Evolutionary conservation across 2,329 filamentous ascomycete genomes (phyloP).

Genomic region (Drechslerella stenobrocha): DNA sequence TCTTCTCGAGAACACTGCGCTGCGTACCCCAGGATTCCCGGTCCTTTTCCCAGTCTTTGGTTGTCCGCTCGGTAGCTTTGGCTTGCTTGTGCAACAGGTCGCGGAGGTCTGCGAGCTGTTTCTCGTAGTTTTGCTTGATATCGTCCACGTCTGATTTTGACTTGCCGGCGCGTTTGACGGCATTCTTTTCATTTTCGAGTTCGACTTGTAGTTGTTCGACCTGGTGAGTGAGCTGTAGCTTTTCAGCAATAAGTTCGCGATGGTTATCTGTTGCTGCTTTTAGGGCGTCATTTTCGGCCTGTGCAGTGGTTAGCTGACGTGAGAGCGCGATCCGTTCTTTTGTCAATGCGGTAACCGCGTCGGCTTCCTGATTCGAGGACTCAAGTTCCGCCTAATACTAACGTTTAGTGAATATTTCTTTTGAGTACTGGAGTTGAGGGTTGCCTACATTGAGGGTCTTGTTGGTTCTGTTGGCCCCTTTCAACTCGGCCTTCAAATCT

Average conservation of each 20-base stretch:
- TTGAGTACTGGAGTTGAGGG: neutral
- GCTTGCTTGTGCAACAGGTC: conserved; percentile 43
- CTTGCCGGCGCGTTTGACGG: conserved; percentile 38
- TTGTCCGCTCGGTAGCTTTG: conserved; percentile 36
- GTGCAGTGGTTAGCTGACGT: conserved; percentile 62
- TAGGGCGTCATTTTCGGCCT: conserved; percentile 66
- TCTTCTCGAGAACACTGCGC: conserved; percentile 43
- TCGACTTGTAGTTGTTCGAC: conserved; percentile 61
- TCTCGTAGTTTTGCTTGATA: conserved; percentile 27
- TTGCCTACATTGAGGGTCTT: conserved; percentile 47
- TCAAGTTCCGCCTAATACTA: conserved; percentile 45
- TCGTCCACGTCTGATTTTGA: conserved; percentile 41
- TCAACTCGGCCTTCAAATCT: conserved; percentile 56
- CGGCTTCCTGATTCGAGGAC: conserved; percentile 32
- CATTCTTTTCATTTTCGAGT: conserved; percentile 60
- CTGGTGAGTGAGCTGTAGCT: conserved; percentile 59
- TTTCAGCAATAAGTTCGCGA: conserved; percentile 60
- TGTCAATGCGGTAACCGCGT: conserved; percentile 29
- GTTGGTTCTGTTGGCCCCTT: conserved; percentile 54
- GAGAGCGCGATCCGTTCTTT: conserved; percentile 41
- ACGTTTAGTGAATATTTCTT: neutral
- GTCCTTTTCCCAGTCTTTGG: conserved; percentile 38
- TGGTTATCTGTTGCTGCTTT: conserved; percentile 65
- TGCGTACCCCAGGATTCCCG: conserved; percentile 46
- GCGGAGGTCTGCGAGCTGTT: conserved; percentile 38